Conservation (phyloP, 306 rosid genomes). For the Comarum palustre region DNA sequence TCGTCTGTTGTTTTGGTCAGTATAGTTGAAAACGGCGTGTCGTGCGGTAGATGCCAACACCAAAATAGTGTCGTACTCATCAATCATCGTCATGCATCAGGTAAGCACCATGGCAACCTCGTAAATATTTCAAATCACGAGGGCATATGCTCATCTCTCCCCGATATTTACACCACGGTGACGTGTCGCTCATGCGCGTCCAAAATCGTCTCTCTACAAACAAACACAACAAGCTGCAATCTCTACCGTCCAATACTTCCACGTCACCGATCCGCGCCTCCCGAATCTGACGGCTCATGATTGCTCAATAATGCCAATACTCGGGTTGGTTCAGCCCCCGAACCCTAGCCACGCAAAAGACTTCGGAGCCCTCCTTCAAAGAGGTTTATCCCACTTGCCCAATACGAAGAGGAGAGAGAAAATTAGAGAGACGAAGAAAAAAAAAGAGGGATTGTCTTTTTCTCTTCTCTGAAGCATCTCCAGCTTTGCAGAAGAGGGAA, state of each 20-base stretch:
- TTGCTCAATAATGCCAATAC: constrained; percentile 18
- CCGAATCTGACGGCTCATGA: constrained; percentile 35
- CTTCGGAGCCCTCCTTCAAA: constrained; percentile 29
- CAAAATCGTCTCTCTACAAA: constrained; percentile 41
- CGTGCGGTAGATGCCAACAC: background rate
- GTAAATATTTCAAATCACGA: constrained; percentile 12
- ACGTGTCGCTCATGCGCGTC: constrained; percentile 43
- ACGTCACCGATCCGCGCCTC: constrained; percentile 58
- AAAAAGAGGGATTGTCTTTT: background rate
- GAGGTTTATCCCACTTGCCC: constrained; percentile 53
- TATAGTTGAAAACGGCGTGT: background rate
- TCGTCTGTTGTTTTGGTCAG: background rate
- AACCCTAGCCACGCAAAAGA: constrained; percentile 51
- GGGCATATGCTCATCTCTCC: background rate
- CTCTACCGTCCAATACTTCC: constrained; percentile 34
- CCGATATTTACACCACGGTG: constrained; percentile 34
- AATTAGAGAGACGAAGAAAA: constrained; percentile 1
- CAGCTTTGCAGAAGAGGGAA: constrained; percentile 27
- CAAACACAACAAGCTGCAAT: constrained; percentile 68
- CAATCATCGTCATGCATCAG: background rate
- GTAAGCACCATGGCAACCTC: constrained; percentile 13
- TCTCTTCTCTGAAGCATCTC: constrained; percentile 16
- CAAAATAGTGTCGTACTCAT: background rate
- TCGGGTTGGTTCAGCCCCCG: constrained; percentile 26
- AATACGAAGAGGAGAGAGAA: constrained; percentile 39